These are phyloP conservation scores for Fraxinus americana DNA, from an alignment of 257 asterid genomes.

Conservation along the genomic window DNA sequence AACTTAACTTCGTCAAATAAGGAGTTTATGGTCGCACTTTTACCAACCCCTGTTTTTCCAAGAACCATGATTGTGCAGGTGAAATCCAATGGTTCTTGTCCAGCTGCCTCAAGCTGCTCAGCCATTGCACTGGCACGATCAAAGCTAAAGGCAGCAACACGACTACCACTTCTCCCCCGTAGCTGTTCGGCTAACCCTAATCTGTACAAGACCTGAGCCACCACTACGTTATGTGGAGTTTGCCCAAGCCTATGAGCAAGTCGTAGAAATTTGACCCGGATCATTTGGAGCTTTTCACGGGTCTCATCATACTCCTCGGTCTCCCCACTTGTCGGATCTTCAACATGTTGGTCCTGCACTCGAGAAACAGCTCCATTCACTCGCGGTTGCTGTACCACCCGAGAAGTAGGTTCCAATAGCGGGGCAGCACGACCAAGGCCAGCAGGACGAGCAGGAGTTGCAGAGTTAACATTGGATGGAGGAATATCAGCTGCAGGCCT, in stretches of 20 bases:
- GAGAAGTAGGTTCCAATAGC: conserved; percentile 69
- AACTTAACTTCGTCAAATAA: conserved; percentile 85
- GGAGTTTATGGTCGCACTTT: conserved; percentile 97
- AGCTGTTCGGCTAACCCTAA: conserved; percentile 97
- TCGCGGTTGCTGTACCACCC: conserved; percentile 72
- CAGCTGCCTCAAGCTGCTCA: conserved; percentile 95
- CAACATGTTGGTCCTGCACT: conserved; percentile 65
- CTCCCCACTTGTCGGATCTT: conserved; percentile 72
- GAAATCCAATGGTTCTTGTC: conserved; percentile 88
- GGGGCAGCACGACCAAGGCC: conserved; percentile 95
- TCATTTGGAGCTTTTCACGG: conserved; percentile 98
- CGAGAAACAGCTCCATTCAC: conserved; percentile 75
- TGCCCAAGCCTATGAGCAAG: conserved; percentile 97
- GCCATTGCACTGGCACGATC: conserved; percentile 99
- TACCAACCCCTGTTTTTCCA: conserved; percentile 98
- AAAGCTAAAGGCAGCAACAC: conserved; percentile 87
- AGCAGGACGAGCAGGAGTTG: conserved; percentile 68
- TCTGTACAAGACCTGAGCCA: conserved; percentile 96
- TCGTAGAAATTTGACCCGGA: conserved; percentile 92
- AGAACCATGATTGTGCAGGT: conserved; percentile 98
- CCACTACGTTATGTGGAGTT: conserved; percentile 97
- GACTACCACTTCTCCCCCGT: conserved; percentile 87
- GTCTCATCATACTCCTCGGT: conserved; percentile 95
- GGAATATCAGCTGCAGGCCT: conserved; percentile 28
- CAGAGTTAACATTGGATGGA: conserved; percentile 32